A percentile compares a stretch with the other conserved stretches of the same genome.
Conservation (phyloP, 2,329 filamentous ascomycete genomes). For the Cylindrodendrum hubeiense region DNA sequence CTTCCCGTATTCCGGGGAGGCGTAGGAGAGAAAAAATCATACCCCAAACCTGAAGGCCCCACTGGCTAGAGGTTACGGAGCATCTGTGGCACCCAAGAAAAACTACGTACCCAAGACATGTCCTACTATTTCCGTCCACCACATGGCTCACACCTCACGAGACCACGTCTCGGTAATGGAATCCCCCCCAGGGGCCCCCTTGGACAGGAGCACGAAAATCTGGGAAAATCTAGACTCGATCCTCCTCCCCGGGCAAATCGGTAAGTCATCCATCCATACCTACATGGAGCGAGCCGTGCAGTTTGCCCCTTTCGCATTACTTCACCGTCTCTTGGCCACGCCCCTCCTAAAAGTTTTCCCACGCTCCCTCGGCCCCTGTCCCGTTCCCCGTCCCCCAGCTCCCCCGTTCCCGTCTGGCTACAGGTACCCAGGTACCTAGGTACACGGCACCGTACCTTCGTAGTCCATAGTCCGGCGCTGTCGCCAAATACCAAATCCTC, state of each 20-base stretch:
- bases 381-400: constrained; percentile 6
- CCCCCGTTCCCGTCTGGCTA: not conserved
- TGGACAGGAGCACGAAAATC: constrained; percentile 20
- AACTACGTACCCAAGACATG: constrained; percentile 5
- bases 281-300: not conserved
- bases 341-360: constrained; percentile 18
- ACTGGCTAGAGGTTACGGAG: not conserved
- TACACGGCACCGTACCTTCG: not conserved
- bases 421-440: constrained; percentile 6
- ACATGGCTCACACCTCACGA: constrained; percentile 36
- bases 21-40: not conserved
- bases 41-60: constrained; percentile 5
- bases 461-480: constrained; percentile 13
- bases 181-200: constrained; percentile 22
- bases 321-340: constrained; percentile 1
- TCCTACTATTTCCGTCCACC: constrained; percentile 41
- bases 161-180: constrained; percentile 29
- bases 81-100: not conserved
- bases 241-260: constrained; percentile 2
- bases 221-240: constrained; percentile 24
- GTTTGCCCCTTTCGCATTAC: not conserved
- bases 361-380: constrained; percentile 8
- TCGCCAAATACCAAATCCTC: constrained; percentile 4
- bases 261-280: constrained; percentile 11
- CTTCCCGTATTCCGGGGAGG: not conserved